Conservation (phyloP, 2,329 filamentous ascomycete genomes). For the Fonsecaea monophora region DNA sequence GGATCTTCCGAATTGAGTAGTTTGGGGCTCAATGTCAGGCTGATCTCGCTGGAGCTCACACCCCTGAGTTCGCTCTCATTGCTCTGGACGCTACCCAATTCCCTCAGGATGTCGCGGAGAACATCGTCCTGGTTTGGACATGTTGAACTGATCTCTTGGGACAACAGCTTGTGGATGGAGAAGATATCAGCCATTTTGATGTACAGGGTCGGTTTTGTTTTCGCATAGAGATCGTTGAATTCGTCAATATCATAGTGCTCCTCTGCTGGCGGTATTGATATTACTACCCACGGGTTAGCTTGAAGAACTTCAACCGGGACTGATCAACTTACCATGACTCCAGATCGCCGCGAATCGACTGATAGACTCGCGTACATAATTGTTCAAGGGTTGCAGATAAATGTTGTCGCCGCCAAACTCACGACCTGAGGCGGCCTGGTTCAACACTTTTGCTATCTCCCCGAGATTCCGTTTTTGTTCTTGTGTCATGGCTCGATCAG, state of each 20-base stretch:
- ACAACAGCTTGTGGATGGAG: constrained; percentile 87
- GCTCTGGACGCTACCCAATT: constrained; percentile 93
- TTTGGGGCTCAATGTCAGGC: constrained; percentile 86
- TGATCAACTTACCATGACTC: constrained; percentile 61
- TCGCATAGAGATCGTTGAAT: constrained; percentile 96
- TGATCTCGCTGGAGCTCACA: constrained; percentile 86
- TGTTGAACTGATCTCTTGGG: constrained; percentile 76
- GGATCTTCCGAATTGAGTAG: constrained; percentile 90
- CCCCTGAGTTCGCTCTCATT: constrained; percentile 93
- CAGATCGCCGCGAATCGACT: constrained; percentile 79
- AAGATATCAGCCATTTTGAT: constrained; percentile 99
- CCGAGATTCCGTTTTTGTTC: constrained; percentile 90
- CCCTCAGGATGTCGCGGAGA: constrained; percentile 87
- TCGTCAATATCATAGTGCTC: constrained; percentile 97
- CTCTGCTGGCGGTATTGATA: constrained; percentile 85
- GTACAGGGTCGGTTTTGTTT: constrained; percentile 96
- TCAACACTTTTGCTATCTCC: constrained; percentile 89
- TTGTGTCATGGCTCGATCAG: constrained; percentile 86
- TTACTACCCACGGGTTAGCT: constrained; percentile 61
- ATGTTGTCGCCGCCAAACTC: constrained; percentile 94
- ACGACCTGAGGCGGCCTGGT: constrained; percentile 85
- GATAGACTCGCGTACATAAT: constrained; percentile 84
- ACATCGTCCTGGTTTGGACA: constrained; percentile 84
- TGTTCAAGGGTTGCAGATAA: constrained; percentile 93
- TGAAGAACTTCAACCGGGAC: neutral